These are phyloP conservation scores for Ganoderma multipileum DNA, from an alignment of 1,284 basidiomycete species.

Conservation along the genomic window DNA sequence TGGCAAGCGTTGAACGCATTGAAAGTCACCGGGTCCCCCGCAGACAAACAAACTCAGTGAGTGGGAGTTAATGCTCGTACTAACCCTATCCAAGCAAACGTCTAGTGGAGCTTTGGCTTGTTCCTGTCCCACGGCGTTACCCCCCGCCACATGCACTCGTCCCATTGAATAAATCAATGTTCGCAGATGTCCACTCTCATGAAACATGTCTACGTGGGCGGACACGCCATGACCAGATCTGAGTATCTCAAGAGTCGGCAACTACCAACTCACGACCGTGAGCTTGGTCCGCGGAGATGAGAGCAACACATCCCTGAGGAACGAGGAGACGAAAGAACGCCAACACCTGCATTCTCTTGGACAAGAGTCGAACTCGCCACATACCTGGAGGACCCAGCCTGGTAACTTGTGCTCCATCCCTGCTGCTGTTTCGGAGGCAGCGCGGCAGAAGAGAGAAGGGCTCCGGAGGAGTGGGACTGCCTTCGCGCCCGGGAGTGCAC, in stretches of 20 bases:
- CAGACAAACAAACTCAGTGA: neutral
- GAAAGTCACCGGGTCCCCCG: neutral
- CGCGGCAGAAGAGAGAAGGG: constrained; percentile 32
- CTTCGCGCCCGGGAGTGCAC: constrained; percentile 26
- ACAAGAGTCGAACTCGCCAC: constrained; percentile 20
- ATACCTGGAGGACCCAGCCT: constrained; percentile 79
- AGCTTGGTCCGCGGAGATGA: neutral
- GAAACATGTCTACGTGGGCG: neutral
- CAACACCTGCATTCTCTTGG: neutral
- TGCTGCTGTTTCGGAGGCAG: constrained; percentile 41
- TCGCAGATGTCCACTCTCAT: neutral
- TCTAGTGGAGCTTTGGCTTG: neutral
- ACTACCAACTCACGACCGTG: neutral
- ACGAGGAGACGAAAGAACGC: neutral
- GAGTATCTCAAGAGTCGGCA: neutral
- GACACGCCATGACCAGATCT: neutral
- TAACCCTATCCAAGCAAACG: neutral
- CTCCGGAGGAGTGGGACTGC: constrained; percentile 32
- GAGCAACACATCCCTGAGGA: neutral
- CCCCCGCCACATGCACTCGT: neutral
- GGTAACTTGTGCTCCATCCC: constrained; percentile 87
- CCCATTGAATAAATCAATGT: neutral
- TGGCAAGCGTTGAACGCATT: neutral
- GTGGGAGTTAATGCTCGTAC: neutral
- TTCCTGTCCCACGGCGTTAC: neutral